Evolutionary conservation across 1,139 yeast species (phyloP).

Genomic region (Taphrina communis): DNA sequence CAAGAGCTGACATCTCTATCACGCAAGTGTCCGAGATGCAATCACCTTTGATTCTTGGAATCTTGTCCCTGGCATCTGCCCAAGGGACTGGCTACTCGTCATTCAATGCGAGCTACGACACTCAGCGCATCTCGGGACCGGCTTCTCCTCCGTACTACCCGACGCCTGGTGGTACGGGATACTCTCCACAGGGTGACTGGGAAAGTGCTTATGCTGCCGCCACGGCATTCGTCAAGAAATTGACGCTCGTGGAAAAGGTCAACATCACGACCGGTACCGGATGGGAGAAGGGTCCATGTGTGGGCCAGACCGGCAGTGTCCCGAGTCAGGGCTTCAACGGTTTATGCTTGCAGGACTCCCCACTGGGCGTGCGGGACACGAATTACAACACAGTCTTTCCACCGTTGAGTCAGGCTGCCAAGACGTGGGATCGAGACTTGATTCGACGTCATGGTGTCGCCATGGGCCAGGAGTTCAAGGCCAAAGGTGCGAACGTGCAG

Average conservation of each 20-base stretch:
- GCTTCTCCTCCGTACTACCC: slow-evolving; percentile 36
- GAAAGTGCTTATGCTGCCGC: slow-evolving; percentile 64
- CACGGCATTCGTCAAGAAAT: slow-evolving; percentile 59
- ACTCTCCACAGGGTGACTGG: slow-evolving; percentile 55
- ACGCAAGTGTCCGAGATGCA: neutral
- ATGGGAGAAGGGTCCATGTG: slow-evolving; percentile 68
- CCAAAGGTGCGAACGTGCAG: slow-evolving; percentile 59
- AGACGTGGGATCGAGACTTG: slow-evolving; percentile 64
- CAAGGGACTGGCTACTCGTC: slow-evolving; percentile 20
- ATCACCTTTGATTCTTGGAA: neutral
- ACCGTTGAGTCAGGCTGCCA: slow-evolving; percentile 64
- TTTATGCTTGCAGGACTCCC: slow-evolving; percentile 70
- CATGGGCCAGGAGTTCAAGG: slow-evolving; percentile 62
- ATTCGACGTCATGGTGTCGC: slow-evolving; percentile 63
- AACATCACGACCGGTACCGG: slow-evolving; percentile 72
- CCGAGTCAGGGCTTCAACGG: slow-evolving; percentile 64
- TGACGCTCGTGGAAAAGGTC: slow-evolving; percentile 65
- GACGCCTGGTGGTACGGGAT: slow-evolving; percentile 20
- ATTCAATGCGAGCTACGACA: slow-evolving; percentile 9
- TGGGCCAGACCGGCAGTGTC: slow-evolving; percentile 67
- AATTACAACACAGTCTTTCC: slow-evolving; percentile 66
- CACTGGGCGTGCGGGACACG: slow-evolving; percentile 65
- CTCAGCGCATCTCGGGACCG: slow-evolving; percentile 15
- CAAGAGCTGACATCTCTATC: neutral
- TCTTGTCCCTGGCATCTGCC: slow-evolving; percentile 17